phyloP scores from a whole-genome alignment of 352 stramenopile genomes.

The Globisporangium abappressorium region DNA sequence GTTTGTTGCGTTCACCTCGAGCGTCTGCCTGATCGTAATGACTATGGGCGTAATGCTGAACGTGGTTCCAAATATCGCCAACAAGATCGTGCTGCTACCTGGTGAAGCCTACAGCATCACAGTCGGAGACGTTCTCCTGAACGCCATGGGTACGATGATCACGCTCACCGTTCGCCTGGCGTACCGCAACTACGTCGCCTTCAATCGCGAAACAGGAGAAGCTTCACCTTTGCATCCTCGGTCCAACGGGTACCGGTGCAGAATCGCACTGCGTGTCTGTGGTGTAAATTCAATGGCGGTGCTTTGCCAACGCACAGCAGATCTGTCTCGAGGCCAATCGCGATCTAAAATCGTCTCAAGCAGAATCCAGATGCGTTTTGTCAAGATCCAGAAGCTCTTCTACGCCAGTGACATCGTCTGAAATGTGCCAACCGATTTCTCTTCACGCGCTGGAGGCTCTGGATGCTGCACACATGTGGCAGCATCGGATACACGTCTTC shows the following conservation, averaged over 20 bases:
- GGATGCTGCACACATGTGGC: not conserved
- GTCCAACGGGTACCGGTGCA: not conserved
- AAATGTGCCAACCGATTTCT: not conserved
- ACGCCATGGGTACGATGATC: slow-evolving; percentile 6
- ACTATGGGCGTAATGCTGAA: not conserved
- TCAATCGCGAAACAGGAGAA: not conserved
- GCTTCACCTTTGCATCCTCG: not conserved
- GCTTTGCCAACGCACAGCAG: not conserved
- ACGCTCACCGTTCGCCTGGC: slow-evolving; percentile 1
- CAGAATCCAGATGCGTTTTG: slow-evolving; percentile 2
- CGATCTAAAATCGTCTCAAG: not conserved
- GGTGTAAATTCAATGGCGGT: not conserved
- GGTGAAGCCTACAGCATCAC: not conserved
- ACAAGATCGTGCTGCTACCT: not conserved
- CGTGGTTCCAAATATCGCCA: not conserved
- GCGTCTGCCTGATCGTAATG: not conserved
- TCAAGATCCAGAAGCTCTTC: not conserved
- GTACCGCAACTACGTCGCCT: slow-evolving; percentile 1
- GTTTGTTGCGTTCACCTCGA: not conserved
- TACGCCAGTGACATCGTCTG: not conserved
- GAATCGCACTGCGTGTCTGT: not conserved
- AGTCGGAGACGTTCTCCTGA: not conserved
- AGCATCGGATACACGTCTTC: not conserved
- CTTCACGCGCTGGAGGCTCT: not conserved
- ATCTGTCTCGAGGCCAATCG: too few relatives aligned